Evolutionary conservation across 352 stramenopile genomes (phyloP).

Genomic region (Pythium aristosporum): DNA sequence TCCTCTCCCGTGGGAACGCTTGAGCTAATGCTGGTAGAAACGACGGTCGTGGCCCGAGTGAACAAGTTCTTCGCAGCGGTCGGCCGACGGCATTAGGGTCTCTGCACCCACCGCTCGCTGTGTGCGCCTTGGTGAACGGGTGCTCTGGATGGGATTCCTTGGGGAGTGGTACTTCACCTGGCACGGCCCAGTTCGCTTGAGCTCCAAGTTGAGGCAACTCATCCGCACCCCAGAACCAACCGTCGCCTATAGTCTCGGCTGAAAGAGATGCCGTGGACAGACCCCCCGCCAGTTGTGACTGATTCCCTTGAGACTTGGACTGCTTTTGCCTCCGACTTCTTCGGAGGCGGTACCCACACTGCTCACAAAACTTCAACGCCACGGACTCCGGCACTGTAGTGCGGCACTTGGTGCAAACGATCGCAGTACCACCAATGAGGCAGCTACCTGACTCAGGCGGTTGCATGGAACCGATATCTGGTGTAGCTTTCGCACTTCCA

Average conservation of each 20-base stretch:
- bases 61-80: neutral
- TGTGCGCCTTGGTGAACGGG: neutral
- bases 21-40: slow-evolving; percentile 1
- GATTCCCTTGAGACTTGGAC: neutral
- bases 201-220: neutral
- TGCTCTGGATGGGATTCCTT: neutral
- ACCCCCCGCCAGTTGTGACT: neutral
- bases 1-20: neutral
- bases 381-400: neutral
- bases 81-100: neutral
- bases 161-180: too few relatives aligned
- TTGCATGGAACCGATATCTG: neutral
- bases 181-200: neutral
- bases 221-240: slow-evolving; percentile 20
- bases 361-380: slow-evolving; percentile 20
- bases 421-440: neutral
- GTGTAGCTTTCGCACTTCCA: too few relatives aligned
- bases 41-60: neutral
- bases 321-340: neutral
- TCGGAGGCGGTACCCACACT: slow-evolving; percentile 22
- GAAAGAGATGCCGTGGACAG: neutral
- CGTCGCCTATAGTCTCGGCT: neutral
- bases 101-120: neutral
- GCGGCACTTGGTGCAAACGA: slow-evolving; percentile 3
- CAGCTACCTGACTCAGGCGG: neutral